These are phyloP conservation scores for Euphorbia celastroides DNA, from an alignment of 441 rosid species.

Conservation along the genomic window DNA sequence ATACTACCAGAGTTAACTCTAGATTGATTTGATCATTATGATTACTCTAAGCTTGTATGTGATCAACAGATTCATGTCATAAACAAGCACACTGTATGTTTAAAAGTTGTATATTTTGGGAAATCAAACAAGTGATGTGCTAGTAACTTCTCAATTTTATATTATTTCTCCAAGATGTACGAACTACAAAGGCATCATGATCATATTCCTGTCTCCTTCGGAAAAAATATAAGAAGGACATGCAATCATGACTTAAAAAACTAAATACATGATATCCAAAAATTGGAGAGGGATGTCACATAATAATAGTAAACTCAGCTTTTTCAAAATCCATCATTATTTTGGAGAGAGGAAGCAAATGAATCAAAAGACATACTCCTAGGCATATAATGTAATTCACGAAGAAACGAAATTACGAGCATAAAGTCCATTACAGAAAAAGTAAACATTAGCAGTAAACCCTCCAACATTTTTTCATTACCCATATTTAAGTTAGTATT, in stretches of 20 bases:
- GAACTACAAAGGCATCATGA: not conserved
- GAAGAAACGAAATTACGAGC: not conserved
- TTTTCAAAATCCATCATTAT: not conserved
- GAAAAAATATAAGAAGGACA: not conserved
- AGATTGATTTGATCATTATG: constrained; percentile 4
- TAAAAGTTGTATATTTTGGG: constrained; percentile 5
- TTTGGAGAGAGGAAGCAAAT: not conserved
- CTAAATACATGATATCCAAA: not conserved
- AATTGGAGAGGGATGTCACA: not conserved
- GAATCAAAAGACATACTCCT: not conserved
- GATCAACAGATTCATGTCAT: constrained; percentile 6
- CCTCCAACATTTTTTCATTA: not conserved
- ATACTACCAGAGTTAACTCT: not conserved
- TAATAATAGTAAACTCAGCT: not conserved
- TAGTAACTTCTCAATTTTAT: not conserved
- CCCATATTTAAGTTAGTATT: not conserved
- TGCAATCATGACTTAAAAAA: not conserved
- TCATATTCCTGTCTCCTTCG: not conserved
- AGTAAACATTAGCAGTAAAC: not conserved
- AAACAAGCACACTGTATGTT: constrained; percentile 11
- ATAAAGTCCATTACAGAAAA: not conserved
- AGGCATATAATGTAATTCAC: not conserved
- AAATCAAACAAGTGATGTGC: not conserved
- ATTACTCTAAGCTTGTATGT: constrained; percentile 6
- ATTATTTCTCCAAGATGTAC: not conserved